Evolutionary conservation across 352 stramenopile species (phyloP).

Genomic region (Plasmopara halstedii): DNA sequence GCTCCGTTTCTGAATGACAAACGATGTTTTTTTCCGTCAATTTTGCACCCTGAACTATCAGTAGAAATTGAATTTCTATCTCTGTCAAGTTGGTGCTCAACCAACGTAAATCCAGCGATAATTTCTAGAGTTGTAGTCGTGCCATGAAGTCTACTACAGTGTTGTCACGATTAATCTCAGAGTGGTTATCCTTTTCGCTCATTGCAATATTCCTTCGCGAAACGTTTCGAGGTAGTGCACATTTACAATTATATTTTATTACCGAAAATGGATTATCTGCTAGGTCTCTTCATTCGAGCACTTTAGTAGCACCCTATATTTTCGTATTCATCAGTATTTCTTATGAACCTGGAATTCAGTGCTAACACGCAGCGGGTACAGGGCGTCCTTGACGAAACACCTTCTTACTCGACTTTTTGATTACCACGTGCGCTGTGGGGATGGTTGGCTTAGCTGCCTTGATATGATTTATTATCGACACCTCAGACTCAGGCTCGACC

Average conservation of each 20-base stretch:
- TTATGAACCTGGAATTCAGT: no score
- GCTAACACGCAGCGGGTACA: conserved; percentile 10
- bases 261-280: no score
- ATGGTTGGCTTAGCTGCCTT: conserved; percentile 3
- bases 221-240: conserved; percentile 12
- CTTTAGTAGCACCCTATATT: no score
- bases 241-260: no score
- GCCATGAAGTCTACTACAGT: conserved; percentile 29
- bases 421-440: conserved; percentile 17
- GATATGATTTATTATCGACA: conserved; percentile 1
- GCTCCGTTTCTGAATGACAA: conserved; percentile 1
- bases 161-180: conserved; percentile 14
- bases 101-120: conserved; percentile 44
- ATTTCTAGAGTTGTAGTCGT: conserved; percentile 48
- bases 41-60: conserved; percentile 2
- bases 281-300: conserved; percentile 29
- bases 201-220: conserved; percentile 3
- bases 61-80: conserved; percentile 19
- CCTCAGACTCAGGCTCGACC: neutral
- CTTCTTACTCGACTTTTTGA: conserved; percentile 36
- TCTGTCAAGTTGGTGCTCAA: conserved; percentile 22
- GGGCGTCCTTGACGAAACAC: conserved; percentile 29
- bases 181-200: conserved; percentile 11
- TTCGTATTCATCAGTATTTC: no score
- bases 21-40: conserved; percentile 10